A percentile compares a stretch with the other conserved stretches of the same genome.
Conservation (phyloP, 2,329 filamentous ascomycete genomes). For the Fusarium sp. region DNA sequence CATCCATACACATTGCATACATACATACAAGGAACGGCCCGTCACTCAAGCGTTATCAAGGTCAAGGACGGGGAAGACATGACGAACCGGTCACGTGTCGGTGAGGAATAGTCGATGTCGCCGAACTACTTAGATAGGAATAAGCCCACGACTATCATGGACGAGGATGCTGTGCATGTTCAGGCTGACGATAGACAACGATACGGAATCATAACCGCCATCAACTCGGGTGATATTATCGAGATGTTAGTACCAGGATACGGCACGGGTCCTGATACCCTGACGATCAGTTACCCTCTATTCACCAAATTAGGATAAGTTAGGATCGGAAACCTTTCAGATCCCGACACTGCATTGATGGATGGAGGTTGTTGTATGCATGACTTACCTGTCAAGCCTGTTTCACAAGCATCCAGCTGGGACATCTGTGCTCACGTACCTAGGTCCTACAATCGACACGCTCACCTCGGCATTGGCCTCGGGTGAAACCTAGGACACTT, state of each 20-base stretch:
- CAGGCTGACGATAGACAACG: conserved; percentile 1
- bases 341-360: conserved; percentile 17
- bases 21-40: conserved; percentile 18
- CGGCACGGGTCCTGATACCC: conserved; percentile 22
- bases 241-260: conserved; percentile 11
- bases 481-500: conserved; percentile 9
- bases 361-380: conserved; percentile 14
- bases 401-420: conserved; percentile 20
- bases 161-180: conserved; percentile 15
- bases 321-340: background rate
- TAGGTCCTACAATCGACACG: background rate
- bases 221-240: conserved; percentile 6
- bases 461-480: conserved; percentile 1
- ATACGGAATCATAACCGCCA: background rate
- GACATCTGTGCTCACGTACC: conserved; percentile 13
- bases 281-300: conserved; percentile 38
- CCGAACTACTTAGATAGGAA: conserved; percentile 38
- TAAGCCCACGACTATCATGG: conserved; percentile 10
- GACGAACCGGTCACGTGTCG: conserved; percentile 28
- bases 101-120: conserved; percentile 17
- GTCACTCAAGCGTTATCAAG: conserved; percentile 14
- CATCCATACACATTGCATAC: background rate
- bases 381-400: conserved; percentile 14
- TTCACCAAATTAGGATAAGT: conserved; percentile 35
- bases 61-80: background rate